phyloP scores from a whole-genome alignment of 2,329 filamentous ascomycete species.

The Botryotinia globosa region DNA sequence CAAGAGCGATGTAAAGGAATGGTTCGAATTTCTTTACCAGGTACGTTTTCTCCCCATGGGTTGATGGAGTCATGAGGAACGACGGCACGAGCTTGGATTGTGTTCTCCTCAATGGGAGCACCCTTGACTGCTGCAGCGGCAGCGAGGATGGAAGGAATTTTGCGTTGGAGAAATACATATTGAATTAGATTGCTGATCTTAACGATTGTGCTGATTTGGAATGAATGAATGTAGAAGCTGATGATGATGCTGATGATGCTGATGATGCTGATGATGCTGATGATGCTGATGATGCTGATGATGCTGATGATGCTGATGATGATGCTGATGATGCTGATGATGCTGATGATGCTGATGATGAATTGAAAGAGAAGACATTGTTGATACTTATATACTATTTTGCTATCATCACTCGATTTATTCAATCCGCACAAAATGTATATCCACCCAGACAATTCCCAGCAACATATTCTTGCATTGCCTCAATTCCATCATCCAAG shows the following conservation, averaged over 20 bases:
- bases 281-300: neutral
- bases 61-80: neutral
- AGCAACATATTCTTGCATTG: neutral
- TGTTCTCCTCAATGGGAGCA: neutral
- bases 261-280: neutral
- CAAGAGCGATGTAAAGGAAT: neutral
- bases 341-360: neutral
- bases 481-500: no score
- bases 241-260: neutral
- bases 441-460: neutral
- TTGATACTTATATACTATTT: neutral
- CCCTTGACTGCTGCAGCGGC: neutral
- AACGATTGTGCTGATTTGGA: neutral
- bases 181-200: neutral
- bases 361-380: neutral
- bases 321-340: neutral
- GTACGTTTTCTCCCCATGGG: neutral
- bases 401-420: neutral
- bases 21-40: neutral
- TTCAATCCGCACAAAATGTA: neutral
- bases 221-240: neutral
- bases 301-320: neutral
- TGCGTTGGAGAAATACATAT: neutral
- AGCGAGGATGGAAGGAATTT: neutral
- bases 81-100: neutral